phyloP scores from a whole-genome alignment of 2,329 filamentous ascomycete genomes.

The Monilinia vaccinii-corymbosi region DNA sequence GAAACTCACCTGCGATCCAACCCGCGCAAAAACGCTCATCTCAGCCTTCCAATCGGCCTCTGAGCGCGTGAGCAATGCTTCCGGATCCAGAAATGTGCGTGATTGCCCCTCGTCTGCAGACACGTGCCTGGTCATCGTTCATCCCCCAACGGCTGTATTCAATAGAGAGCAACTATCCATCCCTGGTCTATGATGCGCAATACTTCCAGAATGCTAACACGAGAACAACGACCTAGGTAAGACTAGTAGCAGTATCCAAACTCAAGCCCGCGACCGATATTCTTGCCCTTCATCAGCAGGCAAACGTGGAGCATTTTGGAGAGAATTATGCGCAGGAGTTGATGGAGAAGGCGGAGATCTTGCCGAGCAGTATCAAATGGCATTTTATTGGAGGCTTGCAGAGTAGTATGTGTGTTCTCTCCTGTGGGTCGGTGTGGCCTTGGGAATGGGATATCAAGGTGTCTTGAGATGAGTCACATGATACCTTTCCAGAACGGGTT shows the following conservation, averaged over 20 bases:
- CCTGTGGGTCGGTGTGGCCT: background rate
- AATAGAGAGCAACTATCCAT: background rate
- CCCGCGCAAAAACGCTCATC: slow-evolving; percentile 52
- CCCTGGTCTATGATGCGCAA: background rate
- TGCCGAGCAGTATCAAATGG: slow-evolving; percentile 75
- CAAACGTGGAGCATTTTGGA: slow-evolving; percentile 70
- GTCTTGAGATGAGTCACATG: background rate
- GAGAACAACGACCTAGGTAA: slow-evolving; percentile 53
- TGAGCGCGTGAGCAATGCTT: slow-evolving; percentile 45
- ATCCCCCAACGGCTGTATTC: background rate
- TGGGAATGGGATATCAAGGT: background rate
- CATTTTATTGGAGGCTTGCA: slow-evolving; percentile 96
- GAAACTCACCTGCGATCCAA: slow-evolving; percentile 44
- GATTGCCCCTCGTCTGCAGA: background rate
- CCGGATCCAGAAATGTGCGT: slow-evolving; percentile 46
- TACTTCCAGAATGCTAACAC: slow-evolving; percentile 12
- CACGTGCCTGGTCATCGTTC: background rate
- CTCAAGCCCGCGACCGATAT: slow-evolving; percentile 91
- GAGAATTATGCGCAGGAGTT: slow-evolving; percentile 96
- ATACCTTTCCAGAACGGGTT: background rate
- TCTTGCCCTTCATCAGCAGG: slow-evolving; percentile 61
- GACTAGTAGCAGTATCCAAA: slow-evolving; percentile 92
- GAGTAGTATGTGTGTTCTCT: slow-evolving; percentile 43
- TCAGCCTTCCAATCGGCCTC: slow-evolving; percentile 53
- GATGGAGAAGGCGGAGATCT: slow-evolving; percentile 69